phyloP scores from a whole-genome alignment of 2,329 filamentous ascomycete species.

The Decorospora gaudefroyi region DNA sequence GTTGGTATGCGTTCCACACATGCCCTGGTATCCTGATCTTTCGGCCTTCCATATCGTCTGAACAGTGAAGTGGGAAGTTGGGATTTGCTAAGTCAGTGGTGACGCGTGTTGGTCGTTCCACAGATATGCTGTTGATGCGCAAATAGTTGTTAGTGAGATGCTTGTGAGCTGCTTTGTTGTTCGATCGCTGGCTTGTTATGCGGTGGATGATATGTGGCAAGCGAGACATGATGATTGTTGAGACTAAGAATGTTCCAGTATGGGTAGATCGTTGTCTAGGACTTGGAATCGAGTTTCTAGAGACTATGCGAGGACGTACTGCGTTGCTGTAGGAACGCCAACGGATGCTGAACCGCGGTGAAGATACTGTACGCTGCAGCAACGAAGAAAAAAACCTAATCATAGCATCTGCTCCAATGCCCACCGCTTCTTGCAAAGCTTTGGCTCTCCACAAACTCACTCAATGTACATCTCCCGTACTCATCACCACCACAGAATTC shows the following conservation, averaged over 20 bases:
- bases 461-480: conserved; percentile 71
- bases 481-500: conserved; percentile 70
- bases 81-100: background rate
- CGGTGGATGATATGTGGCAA: background rate
- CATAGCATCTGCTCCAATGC: conserved; percentile 68
- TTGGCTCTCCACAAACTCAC: conserved; percentile 73
- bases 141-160: background rate
- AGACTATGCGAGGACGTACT: too few relatives aligned
- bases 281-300: background rate
- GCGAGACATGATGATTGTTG: background rate
- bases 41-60: background rate
- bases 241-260: background rate
- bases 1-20: conserved; percentile 19
- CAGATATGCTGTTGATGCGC: background rate
- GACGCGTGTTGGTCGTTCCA: background rate
- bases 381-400: conserved; percentile 2
- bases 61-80: background rate
- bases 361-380: background rate
- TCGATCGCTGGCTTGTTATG: conserved; percentile 1
- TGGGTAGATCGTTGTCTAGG: background rate
- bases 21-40: conserved; percentile 18
- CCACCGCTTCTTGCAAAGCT: conserved; percentile 74
- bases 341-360: background rate
- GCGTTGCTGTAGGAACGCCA: too few relatives aligned
- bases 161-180: conserved; percentile 10